phyloP scores from a whole-genome alignment of 2,329 filamentous ascomycete species.

The Drechslerella coelobrocha region DNA sequence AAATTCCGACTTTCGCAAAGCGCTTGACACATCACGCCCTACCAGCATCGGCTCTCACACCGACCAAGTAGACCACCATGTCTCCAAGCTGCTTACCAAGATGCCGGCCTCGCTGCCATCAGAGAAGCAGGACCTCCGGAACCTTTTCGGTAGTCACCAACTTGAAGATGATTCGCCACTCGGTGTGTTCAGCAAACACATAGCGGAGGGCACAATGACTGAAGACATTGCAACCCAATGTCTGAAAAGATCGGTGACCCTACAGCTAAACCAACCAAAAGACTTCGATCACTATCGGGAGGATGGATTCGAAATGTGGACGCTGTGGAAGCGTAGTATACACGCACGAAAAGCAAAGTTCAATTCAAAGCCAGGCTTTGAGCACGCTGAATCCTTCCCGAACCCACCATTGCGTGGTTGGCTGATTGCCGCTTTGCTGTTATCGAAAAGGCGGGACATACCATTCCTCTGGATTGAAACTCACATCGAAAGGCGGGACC shows the following conservation, averaged over 20 bases:
- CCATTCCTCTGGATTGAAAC: slow-evolving; percentile 19
- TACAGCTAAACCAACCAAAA: neutral
- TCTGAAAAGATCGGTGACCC: neutral
- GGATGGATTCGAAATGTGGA: slow-evolving; percentile 15
- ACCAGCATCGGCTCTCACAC: slow-evolving; percentile 23
- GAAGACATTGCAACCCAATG: slow-evolving; percentile 3
- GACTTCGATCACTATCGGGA: neutral
- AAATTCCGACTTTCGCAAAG: slow-evolving; percentile 31
- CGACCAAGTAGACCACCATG: slow-evolving; percentile 33
- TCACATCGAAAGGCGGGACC: neutral
- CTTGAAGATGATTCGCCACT: slow-evolving; percentile 10
- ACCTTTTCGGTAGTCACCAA: slow-evolving; percentile 7
- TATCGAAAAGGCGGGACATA: slow-evolving; percentile 15
- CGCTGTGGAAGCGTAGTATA: slow-evolving; percentile 2
- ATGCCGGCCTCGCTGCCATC: neutral
- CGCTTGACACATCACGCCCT: slow-evolving; percentile 23
- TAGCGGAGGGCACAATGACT: neutral
- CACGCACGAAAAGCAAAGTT: neutral
- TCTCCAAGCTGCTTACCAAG: slow-evolving; percentile 21
- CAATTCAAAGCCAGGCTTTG: neutral
- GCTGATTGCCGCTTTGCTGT: slow-evolving; percentile 25
- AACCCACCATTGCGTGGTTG: slow-evolving; percentile 3
- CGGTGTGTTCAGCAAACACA: slow-evolving; percentile 2
- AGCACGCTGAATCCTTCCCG: neutral
- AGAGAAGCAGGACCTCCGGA: slow-evolving; percentile 10